Percentiles rank a stretch among this genome's conserved stretches.
Evolutionary conservation across 2,329 filamentous ascomycete species (phyloP).

Genomic region (Laburnicola sp.): DNA sequence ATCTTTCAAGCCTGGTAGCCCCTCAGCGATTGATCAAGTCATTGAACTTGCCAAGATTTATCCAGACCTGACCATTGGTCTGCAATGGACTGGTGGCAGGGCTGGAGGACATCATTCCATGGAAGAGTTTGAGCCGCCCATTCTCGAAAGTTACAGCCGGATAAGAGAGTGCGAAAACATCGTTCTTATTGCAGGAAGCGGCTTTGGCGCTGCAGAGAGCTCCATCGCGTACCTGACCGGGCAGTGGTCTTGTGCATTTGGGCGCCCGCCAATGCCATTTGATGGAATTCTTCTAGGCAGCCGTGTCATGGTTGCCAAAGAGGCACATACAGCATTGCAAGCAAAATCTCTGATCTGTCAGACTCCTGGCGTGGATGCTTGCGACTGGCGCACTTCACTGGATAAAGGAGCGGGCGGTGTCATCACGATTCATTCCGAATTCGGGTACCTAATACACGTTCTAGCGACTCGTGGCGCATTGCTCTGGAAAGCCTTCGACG

Average conservation of each 20-base stretch:
- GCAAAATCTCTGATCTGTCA: slow-evolving; percentile 90
- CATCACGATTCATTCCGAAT: slow-evolving; percentile 92
- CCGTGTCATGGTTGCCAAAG: slow-evolving; percentile 92
- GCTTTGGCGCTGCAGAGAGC: slow-evolving; percentile 85
- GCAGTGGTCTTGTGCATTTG: slow-evolving; percentile 81
- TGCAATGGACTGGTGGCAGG: slow-evolving; percentile 93
- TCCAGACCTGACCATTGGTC: slow-evolving; percentile 82
- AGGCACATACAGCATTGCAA: slow-evolving; percentile 81
- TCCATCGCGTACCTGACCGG: slow-evolving; percentile 92
- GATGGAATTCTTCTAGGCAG: slow-evolving; percentile 89
- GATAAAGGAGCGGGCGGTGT: slow-evolving; percentile 64
- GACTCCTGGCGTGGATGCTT: slow-evolving; percentile 78
- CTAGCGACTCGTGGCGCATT: slow-evolving; percentile 86
- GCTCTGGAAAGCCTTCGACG: slow-evolving; percentile 95
- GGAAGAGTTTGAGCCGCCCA: slow-evolving; percentile 90
- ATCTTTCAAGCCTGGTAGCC: slow-evolving; percentile 87
- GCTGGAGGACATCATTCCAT: slow-evolving; percentile 93
- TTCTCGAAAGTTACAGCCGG: slow-evolving; percentile 86
- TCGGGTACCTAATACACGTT: slow-evolving; percentile 97
- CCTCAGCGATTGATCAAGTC: slow-evolving; percentile 83
- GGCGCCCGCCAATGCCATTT: slow-evolving; percentile 92
- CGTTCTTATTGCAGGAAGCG: slow-evolving; percentile 84
- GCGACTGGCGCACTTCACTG: slow-evolving; percentile 90
- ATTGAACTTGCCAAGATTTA: slow-evolving; percentile 93
- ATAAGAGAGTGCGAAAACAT: slow-evolving; percentile 86